Conservation (phyloP, 2,329 filamentous ascomycete genomes). For the Penicillium oxalicum region DNA sequence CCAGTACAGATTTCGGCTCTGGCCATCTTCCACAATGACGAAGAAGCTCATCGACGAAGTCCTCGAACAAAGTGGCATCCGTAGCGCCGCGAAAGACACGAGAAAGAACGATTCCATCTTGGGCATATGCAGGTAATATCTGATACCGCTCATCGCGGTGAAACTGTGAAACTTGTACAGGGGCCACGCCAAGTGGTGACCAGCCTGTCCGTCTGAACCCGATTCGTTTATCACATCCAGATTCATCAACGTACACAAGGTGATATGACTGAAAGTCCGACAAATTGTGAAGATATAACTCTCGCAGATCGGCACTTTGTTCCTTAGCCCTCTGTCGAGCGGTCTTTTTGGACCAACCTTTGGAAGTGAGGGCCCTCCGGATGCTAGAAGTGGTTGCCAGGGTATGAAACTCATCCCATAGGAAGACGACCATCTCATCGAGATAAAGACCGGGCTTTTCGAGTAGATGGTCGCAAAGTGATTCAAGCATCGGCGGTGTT, state of each 20-base stretch:
- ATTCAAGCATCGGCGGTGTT: neutral
- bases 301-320: neutral
- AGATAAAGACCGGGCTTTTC: neutral
- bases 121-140: neutral
- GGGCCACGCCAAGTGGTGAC: neutral
- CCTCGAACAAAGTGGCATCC: too few relatives aligned
- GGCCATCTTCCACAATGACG: neutral
- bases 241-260: neutral
- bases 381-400: neutral
- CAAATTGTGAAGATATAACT: neutral
- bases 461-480: neutral
- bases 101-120: neutral
- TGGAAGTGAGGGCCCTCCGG: neutral
- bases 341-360: neutral
- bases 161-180: neutral
- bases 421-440: neutral
- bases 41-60: neutral
- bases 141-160: neutral
- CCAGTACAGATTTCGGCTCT: neutral
- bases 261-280: neutral
- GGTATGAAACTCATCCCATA: neutral
- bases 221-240: neutral
- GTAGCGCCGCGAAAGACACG: too few relatives aligned
- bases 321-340: neutral
- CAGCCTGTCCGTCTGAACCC: neutral